phyloP scores from a whole-genome alignment of 495 filamentous ascomycete genomes.

The Aspergillus cavernicola region DNA sequence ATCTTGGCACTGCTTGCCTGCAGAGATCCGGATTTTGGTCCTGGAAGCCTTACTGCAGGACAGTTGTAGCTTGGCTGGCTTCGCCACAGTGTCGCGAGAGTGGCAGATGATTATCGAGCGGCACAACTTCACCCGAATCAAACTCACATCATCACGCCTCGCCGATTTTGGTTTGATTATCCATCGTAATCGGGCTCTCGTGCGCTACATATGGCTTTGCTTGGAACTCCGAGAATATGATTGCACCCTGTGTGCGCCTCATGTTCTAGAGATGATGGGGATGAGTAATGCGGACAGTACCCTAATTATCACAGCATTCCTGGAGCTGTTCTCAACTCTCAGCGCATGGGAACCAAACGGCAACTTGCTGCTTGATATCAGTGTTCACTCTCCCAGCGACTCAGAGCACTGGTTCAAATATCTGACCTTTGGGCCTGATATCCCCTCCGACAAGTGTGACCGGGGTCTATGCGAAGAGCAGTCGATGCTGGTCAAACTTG shows the following conservation, averaged over 20 bases:
- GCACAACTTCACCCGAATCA: conserved; percentile 4
- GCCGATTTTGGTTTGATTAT: conserved; percentile 1
- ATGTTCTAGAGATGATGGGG: background rate
- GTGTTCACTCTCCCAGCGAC: background rate
- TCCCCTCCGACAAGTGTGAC: conserved; percentile 2
- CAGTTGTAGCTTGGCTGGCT: background rate
- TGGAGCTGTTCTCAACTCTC: conserved; percentile 8
- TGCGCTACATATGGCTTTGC: conserved; percentile 6
- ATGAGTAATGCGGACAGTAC: conserved; percentile 1
- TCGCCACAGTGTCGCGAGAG: conserved; percentile 2
- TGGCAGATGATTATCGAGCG: conserved; percentile 5
- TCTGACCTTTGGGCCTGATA: conserved; percentile 8
- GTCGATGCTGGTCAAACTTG: background rate
- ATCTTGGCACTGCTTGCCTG: conserved; percentile 1
- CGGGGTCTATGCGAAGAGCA: background rate
- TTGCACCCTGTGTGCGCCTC: background rate
- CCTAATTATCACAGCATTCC: conserved; percentile 5
- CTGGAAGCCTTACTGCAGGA: conserved; percentile 2
- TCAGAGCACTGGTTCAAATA: conserved; percentile 6
- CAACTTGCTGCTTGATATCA: background rate
- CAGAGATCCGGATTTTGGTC: conserved; percentile 1
- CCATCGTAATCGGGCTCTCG: conserved; percentile 1
- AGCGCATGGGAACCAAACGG: conserved; percentile 8
- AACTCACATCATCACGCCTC: conserved; percentile 4
- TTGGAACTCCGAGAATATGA: conserved; percentile 1